Conservation (phyloP, 768 basidiomycete genomes). For the Amanita pseudoporphyria region DNA sequence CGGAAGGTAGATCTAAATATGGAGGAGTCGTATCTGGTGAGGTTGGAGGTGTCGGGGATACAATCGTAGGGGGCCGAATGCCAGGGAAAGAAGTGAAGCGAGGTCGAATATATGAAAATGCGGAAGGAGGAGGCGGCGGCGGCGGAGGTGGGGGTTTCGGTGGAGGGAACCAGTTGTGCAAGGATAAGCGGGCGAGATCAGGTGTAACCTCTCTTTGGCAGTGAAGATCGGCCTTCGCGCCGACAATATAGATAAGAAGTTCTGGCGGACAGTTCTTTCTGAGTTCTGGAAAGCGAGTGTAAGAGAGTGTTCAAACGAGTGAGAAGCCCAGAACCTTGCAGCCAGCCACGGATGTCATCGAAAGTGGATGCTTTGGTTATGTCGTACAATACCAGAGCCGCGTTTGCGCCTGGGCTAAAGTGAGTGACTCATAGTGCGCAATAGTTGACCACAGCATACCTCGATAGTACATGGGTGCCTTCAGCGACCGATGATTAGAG, state of each 20-base stretch:
- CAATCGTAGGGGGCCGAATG: conserved; percentile 45
- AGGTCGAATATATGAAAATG: conserved; percentile 69
- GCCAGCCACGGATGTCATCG: conserved; percentile 87
- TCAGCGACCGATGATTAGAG: conserved; percentile 8
- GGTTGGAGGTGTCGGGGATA: conserved; percentile 32
- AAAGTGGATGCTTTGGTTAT: conserved; percentile 85
- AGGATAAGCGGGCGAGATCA: conserved; percentile 73
- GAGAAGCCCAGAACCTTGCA: conserved; percentile 51
- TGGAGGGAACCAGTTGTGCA: conserved; percentile 86
- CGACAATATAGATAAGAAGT: conserved; percentile 91
- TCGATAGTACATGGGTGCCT: conserved; percentile 97
- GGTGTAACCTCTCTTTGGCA: conserved; percentile 67
- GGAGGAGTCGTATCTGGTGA: conserved; percentile 53
- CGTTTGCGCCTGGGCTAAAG: conserved; percentile 62
- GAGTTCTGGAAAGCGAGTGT: conserved; percentile 44
- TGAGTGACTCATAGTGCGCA: conserved; percentile 9
- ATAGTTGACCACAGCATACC: conserved; percentile 20
- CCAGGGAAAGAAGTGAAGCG: conserved; percentile 67
- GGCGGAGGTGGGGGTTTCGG: conserved; percentile 60
- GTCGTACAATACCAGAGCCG: conserved; percentile 91
- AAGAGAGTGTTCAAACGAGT: conserved; percentile 11
- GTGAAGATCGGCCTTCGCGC: conserved; percentile 80
- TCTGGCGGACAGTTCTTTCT: conserved; percentile 86
- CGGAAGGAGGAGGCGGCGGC: conserved; percentile 44
- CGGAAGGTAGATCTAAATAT: conserved; percentile 52